These are phyloP conservation scores for Litchi chinensis DNA, from an alignment of 345 rosid genomes.

Conservation along the genomic window DNA sequence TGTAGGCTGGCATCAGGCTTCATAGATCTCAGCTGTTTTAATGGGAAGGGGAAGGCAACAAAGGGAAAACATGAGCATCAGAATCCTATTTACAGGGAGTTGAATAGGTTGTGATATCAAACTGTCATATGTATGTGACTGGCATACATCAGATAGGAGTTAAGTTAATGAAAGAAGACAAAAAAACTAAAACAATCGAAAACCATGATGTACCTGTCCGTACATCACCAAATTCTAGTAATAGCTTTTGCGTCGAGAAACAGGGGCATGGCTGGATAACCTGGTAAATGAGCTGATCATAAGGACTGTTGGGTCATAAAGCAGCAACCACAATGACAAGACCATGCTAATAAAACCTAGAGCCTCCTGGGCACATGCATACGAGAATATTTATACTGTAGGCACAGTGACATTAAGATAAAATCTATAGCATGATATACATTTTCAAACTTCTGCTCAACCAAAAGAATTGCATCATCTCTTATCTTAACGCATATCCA, in stretches of 20 bases:
- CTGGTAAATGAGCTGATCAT: constrained; percentile 60
- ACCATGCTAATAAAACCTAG: not conserved
- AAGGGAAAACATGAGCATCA: constrained; percentile 72
- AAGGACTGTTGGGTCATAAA: constrained; percentile 32
- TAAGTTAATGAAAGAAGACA: constrained; percentile 14
- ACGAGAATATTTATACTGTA: constrained; percentile 5
- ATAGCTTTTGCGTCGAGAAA: constrained; percentile 83
- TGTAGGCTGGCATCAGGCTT: constrained; percentile 92
- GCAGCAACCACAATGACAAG: constrained; percentile 10
- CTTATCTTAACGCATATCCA: not conserved
- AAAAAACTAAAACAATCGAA: constrained; percentile 23
- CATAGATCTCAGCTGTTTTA: constrained; percentile 87
- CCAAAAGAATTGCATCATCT: not conserved
- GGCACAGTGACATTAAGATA: not conserved
- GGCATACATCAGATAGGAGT: constrained; percentile 37
- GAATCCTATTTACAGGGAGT: constrained; percentile 63
- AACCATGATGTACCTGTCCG: constrained; percentile 47
- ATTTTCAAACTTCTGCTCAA: not conserved
- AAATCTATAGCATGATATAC: constrained; percentile 19
- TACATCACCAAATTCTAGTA: constrained; percentile 62
- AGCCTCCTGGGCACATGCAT: constrained; percentile 1
- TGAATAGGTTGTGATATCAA: constrained; percentile 56
- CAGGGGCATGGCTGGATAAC: constrained; percentile 81
- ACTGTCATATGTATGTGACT: constrained; percentile 37
- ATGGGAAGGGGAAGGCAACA: constrained; percentile 78